Base-by-base conservation (phyloP, 306 rosid genomes). In the Malus domestica region DNA sequence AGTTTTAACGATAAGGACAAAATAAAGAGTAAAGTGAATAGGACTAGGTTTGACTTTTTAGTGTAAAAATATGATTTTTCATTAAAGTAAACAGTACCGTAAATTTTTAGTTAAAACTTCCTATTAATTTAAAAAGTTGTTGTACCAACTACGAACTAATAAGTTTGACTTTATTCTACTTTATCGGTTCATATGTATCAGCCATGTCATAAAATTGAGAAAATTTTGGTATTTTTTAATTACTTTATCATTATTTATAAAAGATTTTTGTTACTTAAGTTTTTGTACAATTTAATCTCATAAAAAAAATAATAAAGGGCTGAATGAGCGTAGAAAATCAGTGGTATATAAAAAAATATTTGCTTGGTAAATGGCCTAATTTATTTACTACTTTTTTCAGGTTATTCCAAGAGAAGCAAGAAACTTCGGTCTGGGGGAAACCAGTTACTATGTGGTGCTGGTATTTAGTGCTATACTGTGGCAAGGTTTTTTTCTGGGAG, bases 401-500 rank as follows among this genome's bases (percentile, higher is more conserved):
- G 87, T 75, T 38, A 86, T 88, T 65, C 73, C 74, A 65, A 79
- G 84, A 65, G 90, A 89, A 75, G 93, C 82, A 13, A 86, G 79
- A 40, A 74, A 83, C 0, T 86, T 73, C 35, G 83, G 14, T 71
- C 78, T 86, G 3, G 91, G 90, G 52, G 85, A 83, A 79, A 84
- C 75, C 1, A 86, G 29, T 67, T 90, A 88, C 52, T 90, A 86
- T 14, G 40, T 78, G 57, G 81, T 84, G 76, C 20, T 86, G 2
- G 86, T 79, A 33, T 59, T 63, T 32, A 80, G 80, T 76, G 90
- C 90, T 6, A 77, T 88, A 49, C 42, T 82, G 71, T 90, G 93
- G 91, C 91, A 83, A 65, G 32, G 29, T 29, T 85, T 87, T 76
- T 87, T 80, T 80, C 10, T 88, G 66, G 90, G 91, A 78, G 90